Evolutionary conservation across 2,329 filamentous ascomycete species (phyloP), one percentile per base, ranked within the genome.

Genomic region (Massarina eburnea): DNA sequence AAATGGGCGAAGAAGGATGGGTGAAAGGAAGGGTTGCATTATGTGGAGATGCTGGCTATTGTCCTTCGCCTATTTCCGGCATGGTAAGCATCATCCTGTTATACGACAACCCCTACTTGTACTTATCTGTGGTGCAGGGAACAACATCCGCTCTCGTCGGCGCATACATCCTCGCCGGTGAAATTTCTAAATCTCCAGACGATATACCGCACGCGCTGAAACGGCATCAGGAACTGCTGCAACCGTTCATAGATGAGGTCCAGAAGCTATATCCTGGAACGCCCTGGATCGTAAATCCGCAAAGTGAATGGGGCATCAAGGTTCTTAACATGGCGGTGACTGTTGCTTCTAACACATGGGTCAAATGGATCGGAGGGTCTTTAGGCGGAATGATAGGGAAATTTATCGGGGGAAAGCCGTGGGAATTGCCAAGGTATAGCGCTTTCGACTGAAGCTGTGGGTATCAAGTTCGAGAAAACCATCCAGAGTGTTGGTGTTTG

Each of bases 11-110:
- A 14, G 50, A 62, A 3, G 38, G 49, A 2, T 73, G 67, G 65
- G 61, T 58, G 1, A 57, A 61, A 18, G 67, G 67, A 7, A 62
- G 66, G 12, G 56, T 66, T 6, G 68, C 44, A 5, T 51, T 74
- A 3, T 46, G 73, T 2, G 71, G 71, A 7, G 72, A 75, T 49
- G 68, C 72, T 2, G 72, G 59, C 2, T 70, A 67, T 45, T 69
- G 64, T 35, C 71, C 72, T 0, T 64, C 63, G 14, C 60, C 61
- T 1, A 62, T 66, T 1, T 63, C 58, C 19, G 61, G 62, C 7
- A 50, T 63, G 20, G 59, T 60, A 43, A 47, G 57, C 46, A 3
- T 17, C 18, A 17, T 14, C 19, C 5, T 29, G 7, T 14, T 17
- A 2, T 20, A 17, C 7, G 18, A 15, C 10, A 48, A 22, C 38